Evolutionary conservation across 495 filamentous ascomycete genomes (phyloP).

Genomic region (Lophiostoma macrostomum): DNA sequence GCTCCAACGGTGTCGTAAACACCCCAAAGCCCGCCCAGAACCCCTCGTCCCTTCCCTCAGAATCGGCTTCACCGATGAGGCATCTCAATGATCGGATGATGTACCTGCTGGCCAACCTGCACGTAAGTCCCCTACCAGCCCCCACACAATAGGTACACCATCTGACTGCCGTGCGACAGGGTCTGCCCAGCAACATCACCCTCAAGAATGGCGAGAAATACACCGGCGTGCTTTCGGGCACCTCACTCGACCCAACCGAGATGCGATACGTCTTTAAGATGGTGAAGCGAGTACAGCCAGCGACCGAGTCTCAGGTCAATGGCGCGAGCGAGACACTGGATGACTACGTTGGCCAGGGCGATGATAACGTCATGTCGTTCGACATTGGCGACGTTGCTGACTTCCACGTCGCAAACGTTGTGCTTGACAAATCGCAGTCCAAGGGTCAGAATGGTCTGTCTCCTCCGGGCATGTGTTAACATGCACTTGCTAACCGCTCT

Average conservation of each 20-base stretch:
- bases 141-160: not conserved
- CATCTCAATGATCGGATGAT: conserved; percentile 64
- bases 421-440: conserved; percentile 46
- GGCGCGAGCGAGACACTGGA: conserved; percentile 50
- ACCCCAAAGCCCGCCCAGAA: conserved; percentile 33
- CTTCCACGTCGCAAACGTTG: conserved; percentile 58
- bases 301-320: conserved; percentile 53
- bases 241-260: conserved; percentile 55
- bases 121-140: conserved; percentile 50
- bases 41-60: conserved; percentile 41
- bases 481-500: conserved; percentile 2
- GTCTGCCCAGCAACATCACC: conserved; percentile 62
- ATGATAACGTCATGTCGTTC: conserved; percentile 72
- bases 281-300: conserved; percentile 64
- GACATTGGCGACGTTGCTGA: conserved; percentile 74
- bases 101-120: conserved; percentile 60
- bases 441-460: conserved; percentile 71
- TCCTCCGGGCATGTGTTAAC: not conserved
- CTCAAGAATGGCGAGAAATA: conserved; percentile 70
- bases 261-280: conserved; percentile 73
- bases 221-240: conserved; percentile 66
- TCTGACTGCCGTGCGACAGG: conserved; percentile 49
- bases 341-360: conserved; percentile 59
- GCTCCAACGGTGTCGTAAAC: conserved; percentile 54
- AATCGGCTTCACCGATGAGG: conserved; percentile 57